Base-by-base conservation (phyloP, 257 asterid species). In the Penstemon eatonii region DNA sequence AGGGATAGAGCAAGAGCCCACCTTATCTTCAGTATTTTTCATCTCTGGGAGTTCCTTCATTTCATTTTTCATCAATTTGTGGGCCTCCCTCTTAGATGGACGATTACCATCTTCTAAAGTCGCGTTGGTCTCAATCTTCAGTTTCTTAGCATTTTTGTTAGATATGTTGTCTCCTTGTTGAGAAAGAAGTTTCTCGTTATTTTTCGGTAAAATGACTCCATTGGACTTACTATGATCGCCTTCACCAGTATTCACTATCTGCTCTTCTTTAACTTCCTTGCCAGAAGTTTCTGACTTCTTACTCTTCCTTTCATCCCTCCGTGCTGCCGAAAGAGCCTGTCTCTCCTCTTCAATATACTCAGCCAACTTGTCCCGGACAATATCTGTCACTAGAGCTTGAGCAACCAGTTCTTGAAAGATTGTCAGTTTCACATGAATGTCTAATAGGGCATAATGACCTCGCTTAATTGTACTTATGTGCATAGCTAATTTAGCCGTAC, bases 301-400 rank as follows among this genome's bases (percentile, higher is more conserved):
- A 40, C 84, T 89, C 80, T 84, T 92, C 81, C 84, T 89, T 75
- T 87, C 95, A 76, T 85, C 96, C 68, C 99, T 88, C 80, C 87
- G 79, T 73, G 88, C 76, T 36, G 99, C 97, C 72, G 94, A 75
- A 75, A 93, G 87, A 60, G 99, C 99, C 78, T 86, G 88, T 68
- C 85, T 75, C 71, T 90, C 91, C 71, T 90, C 91, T 83, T 88
- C 96, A 72, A 87, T 74, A 75, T 79, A 81, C 81, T 87, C 96
- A 70, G 88, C 97, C 88, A 93, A 74, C 78, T 78, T 88, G 63
- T 80, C 84, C 86, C 88, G 84, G 45, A 89, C 70, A 65, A 77
- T 66, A n/a, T 81, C 90, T 50, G 96, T 84, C 74, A 84, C 96
- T 54, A 93, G 73, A 67, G 76, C 93, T 71, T 79, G 88, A 76